Evolutionary conservation across 1,284 basidiomycete species (phyloP), one percentile per base, ranked within the genome.

Genomic region (Austroboletus niveus): DNA sequence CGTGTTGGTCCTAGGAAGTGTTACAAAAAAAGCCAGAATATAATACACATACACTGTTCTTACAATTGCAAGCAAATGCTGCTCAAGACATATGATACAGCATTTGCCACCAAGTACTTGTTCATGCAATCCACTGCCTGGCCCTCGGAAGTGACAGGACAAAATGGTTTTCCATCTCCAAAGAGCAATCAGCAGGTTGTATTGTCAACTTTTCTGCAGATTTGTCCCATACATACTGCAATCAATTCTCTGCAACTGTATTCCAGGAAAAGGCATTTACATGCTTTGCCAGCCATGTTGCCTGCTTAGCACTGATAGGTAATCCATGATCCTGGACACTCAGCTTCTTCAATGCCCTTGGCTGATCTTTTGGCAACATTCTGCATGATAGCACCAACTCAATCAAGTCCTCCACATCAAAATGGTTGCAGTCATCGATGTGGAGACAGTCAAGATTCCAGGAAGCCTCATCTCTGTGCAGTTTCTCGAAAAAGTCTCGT

Each of bases 161-260:
- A 17, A 17, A 17, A 17, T 17, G 17, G 17, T 17, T 17, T 17
- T 17, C 17, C 17, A 17, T 17, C 17, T 17, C 17, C 17, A 17
- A 17, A 17, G 17, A 17, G 17, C 17, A 17, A 17, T 17, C 17
- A 17, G 17, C 17, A 17, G 17, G 17, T 17, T 17, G 1, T 17
- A 12, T 7, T 35, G 29, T 46, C 45, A 57, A 38, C 9, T 15
- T 42, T n/a, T 38, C 36, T 0, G 15, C 8, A 11, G 35, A 30
- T n/a, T 22, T 45, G 22, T 57, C 48, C 56, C 56, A 57, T 32
- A 43, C 11, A 14, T 59, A 57, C 43, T 41, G 54, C 27, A 44
- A 5, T 0, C 56, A 54, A 29, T 57, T 43, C 32, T 11, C 57
- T 0, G 54, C 48, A 15, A 60, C 29, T 1, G 57, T 57, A 24